Evolutionary conservation across 371 early-diverging fungal species (phyloP).

Genomic region (Mortierella sp.): DNA sequence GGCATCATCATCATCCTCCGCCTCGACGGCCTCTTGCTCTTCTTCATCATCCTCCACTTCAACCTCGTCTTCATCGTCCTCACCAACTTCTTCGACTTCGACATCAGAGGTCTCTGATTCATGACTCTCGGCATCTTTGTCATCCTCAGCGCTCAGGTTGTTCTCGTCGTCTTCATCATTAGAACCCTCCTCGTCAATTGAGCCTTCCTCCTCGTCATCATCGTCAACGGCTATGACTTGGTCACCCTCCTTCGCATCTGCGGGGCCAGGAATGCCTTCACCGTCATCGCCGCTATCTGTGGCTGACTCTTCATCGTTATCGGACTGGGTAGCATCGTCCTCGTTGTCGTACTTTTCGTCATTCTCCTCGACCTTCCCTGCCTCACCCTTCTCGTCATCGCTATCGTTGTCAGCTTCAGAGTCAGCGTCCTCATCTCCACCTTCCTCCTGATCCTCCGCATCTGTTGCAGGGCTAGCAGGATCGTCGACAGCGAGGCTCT

Average conservation of each 20-base stretch:
- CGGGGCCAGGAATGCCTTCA: slow-evolving; percentile 29
- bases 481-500: background rate
- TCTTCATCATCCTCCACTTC: background rate
- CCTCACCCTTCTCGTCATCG: slow-evolving; percentile 7
- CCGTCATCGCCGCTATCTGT: slow-evolving; percentile 9
- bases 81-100: background rate
- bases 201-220: background rate
- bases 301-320: background rate
- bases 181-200: background rate
- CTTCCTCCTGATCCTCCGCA: background rate
- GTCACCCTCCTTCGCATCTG: background rate
- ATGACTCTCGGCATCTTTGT: slow-evolving; percentile 4
- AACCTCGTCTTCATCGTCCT: background rate
- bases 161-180: background rate
- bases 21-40: background rate
- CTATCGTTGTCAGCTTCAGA: background rate
- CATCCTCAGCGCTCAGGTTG: slow-evolving; percentile 15
- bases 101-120: slow-evolving; percentile 10
- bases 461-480: slow-evolving; percentile 4
- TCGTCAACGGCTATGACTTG: background rate
- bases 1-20: background rate
- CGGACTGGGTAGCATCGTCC: background rate
- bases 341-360: background rate
- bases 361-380: slow-evolving; percentile 5
- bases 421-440: slow-evolving; percentile 2